phyloP scores from a whole-genome alignment of 768 basidiomycete genomes.

The Cyclocybe cylindracea region DNA sequence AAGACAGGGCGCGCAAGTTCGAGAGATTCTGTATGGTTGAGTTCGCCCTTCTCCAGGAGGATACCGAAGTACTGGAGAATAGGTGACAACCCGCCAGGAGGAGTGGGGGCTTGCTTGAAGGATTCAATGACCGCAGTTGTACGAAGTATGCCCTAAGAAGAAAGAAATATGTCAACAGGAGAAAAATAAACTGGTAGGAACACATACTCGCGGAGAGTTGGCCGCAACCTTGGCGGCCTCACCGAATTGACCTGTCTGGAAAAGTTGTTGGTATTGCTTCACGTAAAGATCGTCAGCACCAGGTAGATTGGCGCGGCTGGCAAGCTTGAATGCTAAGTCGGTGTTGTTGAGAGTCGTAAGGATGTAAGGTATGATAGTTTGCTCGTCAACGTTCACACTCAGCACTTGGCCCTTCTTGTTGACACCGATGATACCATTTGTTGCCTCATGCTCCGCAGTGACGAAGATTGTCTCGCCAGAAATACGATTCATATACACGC shows the following conservation, averaged over 20 bases:
- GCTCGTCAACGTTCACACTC: slow-evolving; percentile 95
- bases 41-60: slow-evolving; percentile 95
- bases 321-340: slow-evolving; percentile 96
- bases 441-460: slow-evolving; percentile 93
- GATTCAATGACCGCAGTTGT: slow-evolving; percentile 95
- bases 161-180: slow-evolving; percentile 6
- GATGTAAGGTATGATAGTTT: slow-evolving; percentile 94
- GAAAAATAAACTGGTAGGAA: not conserved
- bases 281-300: slow-evolving; percentile 97
- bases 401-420: slow-evolving; percentile 99
- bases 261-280: slow-evolving; percentile 90
- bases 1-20: slow-evolving; percentile 96
- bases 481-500: slow-evolving; percentile 99
- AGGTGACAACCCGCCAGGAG: slow-evolving; percentile 87
- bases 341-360: slow-evolving; percentile 93
- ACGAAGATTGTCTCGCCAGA: slow-evolving; percentile 99
- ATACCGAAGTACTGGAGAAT: slow-evolving; percentile 99
- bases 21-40: slow-evolving; percentile 94
- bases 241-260: slow-evolving; percentile 83
- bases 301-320: slow-evolving; percentile 93
- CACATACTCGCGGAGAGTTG: slow-evolving; percentile 84
- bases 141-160: slow-evolving; percentile 81
- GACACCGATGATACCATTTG: slow-evolving; percentile 96
- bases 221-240: slow-evolving; percentile 98
- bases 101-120: slow-evolving; percentile 94